Evolutionary conservation across 2,329 filamentous ascomycete species (phyloP).

Genomic region (Diaporthe ilicicola): DNA sequence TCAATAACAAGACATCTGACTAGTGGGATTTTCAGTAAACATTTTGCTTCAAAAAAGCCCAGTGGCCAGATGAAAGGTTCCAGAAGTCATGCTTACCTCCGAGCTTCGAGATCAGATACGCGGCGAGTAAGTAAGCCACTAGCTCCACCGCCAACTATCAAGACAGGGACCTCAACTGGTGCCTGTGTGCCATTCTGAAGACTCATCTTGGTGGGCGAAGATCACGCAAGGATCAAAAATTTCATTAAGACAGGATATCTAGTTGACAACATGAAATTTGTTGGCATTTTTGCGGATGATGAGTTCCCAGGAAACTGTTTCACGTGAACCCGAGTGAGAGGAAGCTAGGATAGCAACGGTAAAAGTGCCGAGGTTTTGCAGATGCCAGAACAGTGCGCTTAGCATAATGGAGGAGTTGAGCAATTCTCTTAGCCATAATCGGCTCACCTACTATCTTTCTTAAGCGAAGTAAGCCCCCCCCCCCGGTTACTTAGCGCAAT

Average conservation of each 20-base stretch:
- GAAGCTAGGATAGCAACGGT: background rate
- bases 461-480: no score
- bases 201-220: background rate
- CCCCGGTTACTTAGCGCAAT: no score
- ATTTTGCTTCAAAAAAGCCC: background rate
- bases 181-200: background rate
- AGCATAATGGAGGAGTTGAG: background rate
- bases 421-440: no score
- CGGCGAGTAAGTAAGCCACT: constrained; percentile 45
- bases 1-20: constrained; percentile 43
- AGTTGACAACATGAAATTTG: no score
- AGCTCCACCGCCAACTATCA: constrained; percentile 48
- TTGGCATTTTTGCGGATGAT: no score
- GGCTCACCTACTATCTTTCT: no score
- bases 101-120: constrained; percentile 44
- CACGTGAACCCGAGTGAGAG: background rate
- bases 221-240: no score
- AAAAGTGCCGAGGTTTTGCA: constrained; percentile 8
- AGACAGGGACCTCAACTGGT: constrained; percentile 41
- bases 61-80: background rate
- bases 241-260: accelerated
- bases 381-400: background rate
- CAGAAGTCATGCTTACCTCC: constrained; percentile 33
- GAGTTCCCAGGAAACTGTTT: background rate
- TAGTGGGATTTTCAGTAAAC: background rate